phyloP scores from a whole-genome alignment of 2,329 filamentous ascomycete species.

The Fusarium dimerum region DNA sequence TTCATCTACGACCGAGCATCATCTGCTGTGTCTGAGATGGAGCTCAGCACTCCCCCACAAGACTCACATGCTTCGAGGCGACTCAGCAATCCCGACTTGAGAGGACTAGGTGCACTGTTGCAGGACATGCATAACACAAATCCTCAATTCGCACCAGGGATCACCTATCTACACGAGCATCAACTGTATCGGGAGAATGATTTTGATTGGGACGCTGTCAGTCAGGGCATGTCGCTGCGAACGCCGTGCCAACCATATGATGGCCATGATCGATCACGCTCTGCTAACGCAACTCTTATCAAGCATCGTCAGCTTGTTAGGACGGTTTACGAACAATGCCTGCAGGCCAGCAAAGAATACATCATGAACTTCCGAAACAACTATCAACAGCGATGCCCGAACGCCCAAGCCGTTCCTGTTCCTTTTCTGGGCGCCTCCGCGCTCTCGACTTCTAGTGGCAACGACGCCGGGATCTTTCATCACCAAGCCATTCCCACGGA shows the following conservation, averaged over 20 bases:
- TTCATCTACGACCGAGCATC: slow-evolving; percentile 4
- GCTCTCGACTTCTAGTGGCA: background rate
- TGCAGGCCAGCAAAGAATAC: slow-evolving; percentile 1
- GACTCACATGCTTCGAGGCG: background rate
- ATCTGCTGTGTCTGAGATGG: background rate
- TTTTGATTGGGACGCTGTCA: background rate
- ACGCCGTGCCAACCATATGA: background rate
- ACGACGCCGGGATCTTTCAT: background rate
- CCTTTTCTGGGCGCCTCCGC: background rate
- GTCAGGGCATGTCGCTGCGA: background rate
- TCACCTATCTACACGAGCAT: background rate
- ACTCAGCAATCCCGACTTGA: background rate
- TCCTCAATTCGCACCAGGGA: background rate
- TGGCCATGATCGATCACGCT: background rate
- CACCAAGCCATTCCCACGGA: background rate
- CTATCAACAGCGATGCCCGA: background rate
- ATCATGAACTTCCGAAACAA: slow-evolving; percentile 3
- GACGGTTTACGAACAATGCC: slow-evolving; percentile 6
- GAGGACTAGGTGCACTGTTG: background rate
- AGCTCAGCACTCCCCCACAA: background rate
- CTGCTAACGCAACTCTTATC: background rate
- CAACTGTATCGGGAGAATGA: background rate
- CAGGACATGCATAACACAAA: background rate
- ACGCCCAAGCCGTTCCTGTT: background rate
- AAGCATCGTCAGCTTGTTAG: background rate